phyloP scores from a whole-genome alignment of 2,329 filamentous ascomycete species.

The Biscogniauxia marginata region DNA sequence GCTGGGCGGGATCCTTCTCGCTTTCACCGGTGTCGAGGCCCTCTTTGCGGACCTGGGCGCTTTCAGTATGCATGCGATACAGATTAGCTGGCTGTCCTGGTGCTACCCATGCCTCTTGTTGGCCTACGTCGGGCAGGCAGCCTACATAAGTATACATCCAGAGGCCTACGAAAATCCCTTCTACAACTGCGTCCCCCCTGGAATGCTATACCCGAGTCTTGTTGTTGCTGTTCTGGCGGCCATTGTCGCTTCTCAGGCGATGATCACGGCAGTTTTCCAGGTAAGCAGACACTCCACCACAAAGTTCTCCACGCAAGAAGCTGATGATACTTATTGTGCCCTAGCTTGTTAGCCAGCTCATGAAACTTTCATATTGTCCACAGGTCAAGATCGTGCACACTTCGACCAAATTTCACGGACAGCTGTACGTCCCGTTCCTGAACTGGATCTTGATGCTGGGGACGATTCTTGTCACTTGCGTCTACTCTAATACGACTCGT shows the following conservation, averaged over 20 bases:
- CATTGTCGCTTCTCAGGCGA: constrained; percentile 74
- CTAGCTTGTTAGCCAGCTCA: constrained; percentile 45
- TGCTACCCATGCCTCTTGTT: constrained; percentile 65
- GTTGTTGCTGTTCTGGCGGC: constrained; percentile 68
- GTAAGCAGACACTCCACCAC: constrained; percentile 29
- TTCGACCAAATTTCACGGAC: constrained; percentile 67
- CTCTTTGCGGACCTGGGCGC: constrained; percentile 77
- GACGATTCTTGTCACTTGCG: constrained; percentile 69
- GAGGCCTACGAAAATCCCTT: constrained; percentile 71
- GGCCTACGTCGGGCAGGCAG: constrained; percentile 72
- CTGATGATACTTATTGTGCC: constrained; percentile 6
- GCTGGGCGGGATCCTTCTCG: constrained; percentile 69
- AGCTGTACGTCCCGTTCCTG: constrained; percentile 72
- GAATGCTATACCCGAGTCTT: constrained; percentile 66
- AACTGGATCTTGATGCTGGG: constrained; percentile 79
- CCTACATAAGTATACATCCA: constrained; percentile 59
- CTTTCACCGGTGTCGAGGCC: constrained; percentile 77
- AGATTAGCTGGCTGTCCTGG: constrained; percentile 69
- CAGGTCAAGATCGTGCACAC: constrained; percentile 74
- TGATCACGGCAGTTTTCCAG: constrained; percentile 75
- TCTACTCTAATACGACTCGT: constrained; percentile 64
- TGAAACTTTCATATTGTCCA: constrained; percentile 70
- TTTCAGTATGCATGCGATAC: constrained; percentile 68
- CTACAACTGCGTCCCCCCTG: constrained; percentile 67
- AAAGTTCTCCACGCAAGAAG: not conserved